Evolutionary conservation across 164 flowering plant genomes (phyloP).

Genomic region (Chloranthus sessilifolius): DNA sequence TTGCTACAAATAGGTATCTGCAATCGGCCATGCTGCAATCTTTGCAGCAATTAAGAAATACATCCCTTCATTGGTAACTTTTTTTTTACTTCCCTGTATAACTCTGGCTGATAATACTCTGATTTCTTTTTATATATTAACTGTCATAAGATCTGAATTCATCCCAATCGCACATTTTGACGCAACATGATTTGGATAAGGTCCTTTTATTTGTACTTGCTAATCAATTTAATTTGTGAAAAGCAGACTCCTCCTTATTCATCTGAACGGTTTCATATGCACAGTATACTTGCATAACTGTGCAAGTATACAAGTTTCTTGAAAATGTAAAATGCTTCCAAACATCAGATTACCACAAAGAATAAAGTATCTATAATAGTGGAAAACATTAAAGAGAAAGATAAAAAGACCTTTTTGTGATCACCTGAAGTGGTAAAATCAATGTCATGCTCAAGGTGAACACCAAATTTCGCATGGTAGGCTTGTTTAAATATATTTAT

Average conservation of each 20-base stretch:
- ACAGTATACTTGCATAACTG: no score
- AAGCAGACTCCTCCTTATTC: constrained; percentile 59
- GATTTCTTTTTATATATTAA: background rate
- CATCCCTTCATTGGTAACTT: constrained; percentile 50
- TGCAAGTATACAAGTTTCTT: no score
- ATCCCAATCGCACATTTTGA: no score
- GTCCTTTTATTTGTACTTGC: no score
- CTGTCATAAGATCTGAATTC: background rate
- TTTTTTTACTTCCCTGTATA: background rate
- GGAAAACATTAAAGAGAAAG: constrained; percentile 8
- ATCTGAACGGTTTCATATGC: constrained; percentile 33
- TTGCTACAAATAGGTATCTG: constrained; percentile 40
- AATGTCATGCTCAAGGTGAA: constrained; percentile 55
- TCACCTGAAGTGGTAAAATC: constrained; percentile 43
- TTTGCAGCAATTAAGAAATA: constrained; percentile 59
- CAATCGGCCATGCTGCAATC: constrained; percentile 66
- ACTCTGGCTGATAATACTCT: no score
- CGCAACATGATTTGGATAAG: no score
- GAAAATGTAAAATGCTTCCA: no score
- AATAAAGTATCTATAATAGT: no score
- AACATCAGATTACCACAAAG: no score
- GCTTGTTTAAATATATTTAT: constrained; percentile 53
- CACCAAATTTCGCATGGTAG: constrained; percentile 37
- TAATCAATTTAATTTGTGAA: background rate
- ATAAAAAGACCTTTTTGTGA: constrained; percentile 48